Conservation (phyloP, 176 grass and related monocot species). For the Canna indica region DNA sequence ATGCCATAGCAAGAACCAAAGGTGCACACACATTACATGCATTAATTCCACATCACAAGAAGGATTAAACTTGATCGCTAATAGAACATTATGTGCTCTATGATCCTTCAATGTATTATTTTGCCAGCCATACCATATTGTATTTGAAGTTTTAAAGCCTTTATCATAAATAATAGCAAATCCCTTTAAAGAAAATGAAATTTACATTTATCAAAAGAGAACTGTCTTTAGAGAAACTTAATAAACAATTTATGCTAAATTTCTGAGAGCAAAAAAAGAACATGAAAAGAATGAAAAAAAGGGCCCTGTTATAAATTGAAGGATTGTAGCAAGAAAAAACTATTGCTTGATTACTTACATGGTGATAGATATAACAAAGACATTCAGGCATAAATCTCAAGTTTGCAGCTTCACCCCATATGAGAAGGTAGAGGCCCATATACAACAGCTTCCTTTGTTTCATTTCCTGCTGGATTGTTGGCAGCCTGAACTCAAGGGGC, state of each 20-base stretch:
- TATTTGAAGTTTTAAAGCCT: no score
- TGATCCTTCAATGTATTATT: no score
- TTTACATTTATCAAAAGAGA: background rate
- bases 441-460: constrained; percentile 91
- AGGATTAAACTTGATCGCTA: no score
- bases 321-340: background rate
- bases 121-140: no score
- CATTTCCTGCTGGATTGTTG: constrained; percentile 86
- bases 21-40: no score
- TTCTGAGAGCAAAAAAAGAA: background rate
- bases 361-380: constrained; percentile 97
- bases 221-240: background rate
- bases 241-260: no score
- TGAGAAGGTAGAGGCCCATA: constrained; percentile 97
- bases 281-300: background rate
- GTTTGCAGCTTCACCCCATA: constrained; percentile 98
- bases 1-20: no score
- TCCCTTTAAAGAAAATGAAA: background rate
- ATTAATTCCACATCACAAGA: no score
- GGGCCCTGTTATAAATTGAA: background rate
- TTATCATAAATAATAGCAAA: no score
- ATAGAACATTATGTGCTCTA: no score
- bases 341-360: constrained; percentile 45
- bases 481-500: constrained; percentile 39
- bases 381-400: constrained; percentile 98